Base-by-base conservation (phyloP, 2,329 filamentous ascomycete genomes). In the Ceratocystis eucalypticola region DNA sequence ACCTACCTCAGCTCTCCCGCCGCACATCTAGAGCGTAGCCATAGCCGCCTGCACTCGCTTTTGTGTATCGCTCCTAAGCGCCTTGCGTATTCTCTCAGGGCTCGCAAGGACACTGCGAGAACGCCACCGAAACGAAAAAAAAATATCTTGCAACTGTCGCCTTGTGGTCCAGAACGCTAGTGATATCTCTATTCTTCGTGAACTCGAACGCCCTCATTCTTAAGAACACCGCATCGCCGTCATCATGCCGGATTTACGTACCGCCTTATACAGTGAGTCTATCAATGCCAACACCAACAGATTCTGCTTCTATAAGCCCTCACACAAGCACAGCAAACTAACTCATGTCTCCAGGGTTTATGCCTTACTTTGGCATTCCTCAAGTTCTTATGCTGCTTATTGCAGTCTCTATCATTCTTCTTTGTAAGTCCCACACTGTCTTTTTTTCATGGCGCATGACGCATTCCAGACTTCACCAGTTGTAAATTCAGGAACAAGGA, bases 361-460 rank as follows among this genome's bases (percentile, higher is more conserved):
- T 88, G 74, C 86, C 86, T 71, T 88, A 88, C 74, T 80, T 88
- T 68, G 86, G 86, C 70, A 88, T 88, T 73, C 86, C 88, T 74
- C 84, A 99, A 84, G 88, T 97, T 70, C 84, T 99, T 76, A 99
- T 99, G 94, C 91, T 99, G 72, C 79, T 99, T 71, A 96, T 99
- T 74, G 92, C 89, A 66, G 80, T 96, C 68, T 85, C 92, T 59
- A 96, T 99, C 73, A 96, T 99, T 76, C 80, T 99, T 74, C 82
- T 99, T 71, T 97, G 92, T 96, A 80, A 79, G 91, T 82, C 30
- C 30, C 41, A 57, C 33, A 66, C 12, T 25, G 15, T 68, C 61
- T 37, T 37, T 20, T 48, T 20, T 7, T 15, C 48, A 25, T 10
- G 48, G n/a, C 17, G 57, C 3, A 5, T n/a, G 45, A 46, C 22